phyloP scores from a whole-genome alignment of 768 basidiomycete genomes.

The Sarcomyxa edulis region DNA sequence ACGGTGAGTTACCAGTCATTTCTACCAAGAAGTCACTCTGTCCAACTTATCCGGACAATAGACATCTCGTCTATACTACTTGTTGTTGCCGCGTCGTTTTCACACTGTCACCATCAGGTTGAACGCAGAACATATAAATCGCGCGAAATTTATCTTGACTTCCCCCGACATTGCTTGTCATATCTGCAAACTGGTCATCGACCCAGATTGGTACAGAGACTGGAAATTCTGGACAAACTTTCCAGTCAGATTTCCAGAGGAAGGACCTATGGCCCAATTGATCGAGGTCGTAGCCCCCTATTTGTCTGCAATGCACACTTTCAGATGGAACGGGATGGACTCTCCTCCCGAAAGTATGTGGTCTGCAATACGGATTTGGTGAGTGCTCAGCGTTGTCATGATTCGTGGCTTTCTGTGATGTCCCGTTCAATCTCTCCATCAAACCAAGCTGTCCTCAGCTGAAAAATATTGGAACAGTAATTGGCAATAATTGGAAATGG shows the following conservation, averaged over 20 bases:
- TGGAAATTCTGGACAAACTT: too few species aligned
- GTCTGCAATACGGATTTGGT: conserved; percentile 1
- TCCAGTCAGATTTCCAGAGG: too few species aligned
- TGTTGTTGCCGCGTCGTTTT: too few species aligned
- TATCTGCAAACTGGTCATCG: conserved; percentile 1
- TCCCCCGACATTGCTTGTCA: background rate
- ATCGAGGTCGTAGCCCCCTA: background rate
- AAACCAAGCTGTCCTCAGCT: conserved; percentile 9
- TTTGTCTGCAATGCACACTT: background rate
- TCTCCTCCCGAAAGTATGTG: conserved; percentile 6
- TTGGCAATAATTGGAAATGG: conserved; percentile 1
- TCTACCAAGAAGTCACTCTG: too few species aligned
- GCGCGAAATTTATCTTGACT: too few species aligned
- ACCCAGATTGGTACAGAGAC: background rate
- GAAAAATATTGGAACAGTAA: background rate
- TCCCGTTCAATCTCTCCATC: background rate
- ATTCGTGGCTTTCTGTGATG: too few species aligned
- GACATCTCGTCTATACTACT: too few species aligned
- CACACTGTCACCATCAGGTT: too few species aligned
- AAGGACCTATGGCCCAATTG: background rate
- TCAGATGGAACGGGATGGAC: conserved; percentile 8
- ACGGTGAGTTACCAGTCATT: too few species aligned
- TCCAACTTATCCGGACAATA: too few species aligned
- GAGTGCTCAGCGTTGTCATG: too few species aligned
- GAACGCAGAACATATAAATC: too few species aligned